Percentiles rank a stretch among this genome's conserved stretches.
These are phyloP conservation scores for Pseudonectria foliicola DNA, from an alignment of 2,329 filamentous ascomycete species.

Conservation along the genomic window DNA sequence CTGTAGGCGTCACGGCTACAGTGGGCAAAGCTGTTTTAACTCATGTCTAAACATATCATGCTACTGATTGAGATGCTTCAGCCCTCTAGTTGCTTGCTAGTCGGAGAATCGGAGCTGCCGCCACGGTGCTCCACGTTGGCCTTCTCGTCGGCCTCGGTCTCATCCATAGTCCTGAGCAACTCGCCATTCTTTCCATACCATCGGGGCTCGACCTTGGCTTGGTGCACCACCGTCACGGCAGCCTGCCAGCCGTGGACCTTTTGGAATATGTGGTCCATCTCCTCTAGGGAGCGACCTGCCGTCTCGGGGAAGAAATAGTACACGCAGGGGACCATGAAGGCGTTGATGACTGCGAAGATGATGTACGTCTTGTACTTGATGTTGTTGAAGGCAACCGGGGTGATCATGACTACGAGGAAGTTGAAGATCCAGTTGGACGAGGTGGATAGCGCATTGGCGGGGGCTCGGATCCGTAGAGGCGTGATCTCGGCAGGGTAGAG, in stretches of 20 bases:
- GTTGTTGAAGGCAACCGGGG: slow-evolving; percentile 48
- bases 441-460: slow-evolving; percentile 49
- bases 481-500: slow-evolving; percentile 61
- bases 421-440: slow-evolving; percentile 57
- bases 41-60: too few species aligned
- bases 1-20: too few species aligned
- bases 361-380: slow-evolving; percentile 57
- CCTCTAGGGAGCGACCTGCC: slow-evolving; percentile 55
- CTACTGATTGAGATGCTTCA: too few species aligned
- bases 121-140: slow-evolving; percentile 20
- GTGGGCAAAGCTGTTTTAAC: too few species aligned
- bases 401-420: slow-evolving; percentile 58
- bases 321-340: slow-evolving; percentile 48
- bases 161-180: slow-evolving; percentile 41
- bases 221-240: slow-evolving; percentile 29
- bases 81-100: slow-evolving; percentile 43
- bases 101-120: slow-evolving; percentile 21
- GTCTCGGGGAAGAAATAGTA: slow-evolving; percentile 62
- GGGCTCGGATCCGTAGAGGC: slow-evolving; percentile 58
- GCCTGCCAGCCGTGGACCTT: slow-evolving; percentile 40
- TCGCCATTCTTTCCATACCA: slow-evolving; percentile 55
- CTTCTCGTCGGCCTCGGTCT: slow-evolving; percentile 34
- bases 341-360: slow-evolving; percentile 61
- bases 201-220: slow-evolving; percentile 40
- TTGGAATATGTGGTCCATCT: slow-evolving; percentile 59